Conservation (phyloP, 441 rosid genomes). For the Erysimum pusillum region DNA sequence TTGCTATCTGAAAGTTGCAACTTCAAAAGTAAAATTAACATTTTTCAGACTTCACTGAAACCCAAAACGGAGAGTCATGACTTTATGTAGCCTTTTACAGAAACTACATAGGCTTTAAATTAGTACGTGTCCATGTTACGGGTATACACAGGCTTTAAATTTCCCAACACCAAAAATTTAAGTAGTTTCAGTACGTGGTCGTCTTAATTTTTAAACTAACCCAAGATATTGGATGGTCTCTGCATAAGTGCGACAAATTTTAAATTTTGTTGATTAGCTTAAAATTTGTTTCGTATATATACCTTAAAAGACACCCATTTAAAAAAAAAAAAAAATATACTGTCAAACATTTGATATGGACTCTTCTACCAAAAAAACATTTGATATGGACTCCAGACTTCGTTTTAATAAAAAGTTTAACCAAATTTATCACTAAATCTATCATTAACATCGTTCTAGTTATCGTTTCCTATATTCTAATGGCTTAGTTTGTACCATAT, state of each 20-base stretch:
- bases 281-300: not conserved
- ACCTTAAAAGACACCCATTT: not conserved
- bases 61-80: conserved; percentile 37
- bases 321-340: no score
- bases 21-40: conserved; percentile 28
- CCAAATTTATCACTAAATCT: no score
- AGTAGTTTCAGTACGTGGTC: conserved; percentile 8
- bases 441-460: no score
- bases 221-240: not conserved
- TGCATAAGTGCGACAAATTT: not conserved
- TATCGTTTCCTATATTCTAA: no score
- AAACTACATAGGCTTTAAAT: not conserved
- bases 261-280: not conserved
- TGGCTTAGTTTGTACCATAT: no score
- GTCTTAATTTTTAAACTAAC: not conserved
- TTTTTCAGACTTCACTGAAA: conserved; percentile 31
- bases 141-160: conserved; percentile 1
- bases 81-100: conserved; percentile 22
- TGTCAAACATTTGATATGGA: no score
- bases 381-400: no score
- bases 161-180: not conserved
- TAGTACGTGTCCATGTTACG: conserved; percentile 4
- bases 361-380: no score
- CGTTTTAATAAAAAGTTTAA: no score
- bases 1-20: conserved; percentile 39